Base-by-base conservation (phyloP, 2,329 filamentous ascomycete genomes). In the Diaporthe sp. region DNA sequence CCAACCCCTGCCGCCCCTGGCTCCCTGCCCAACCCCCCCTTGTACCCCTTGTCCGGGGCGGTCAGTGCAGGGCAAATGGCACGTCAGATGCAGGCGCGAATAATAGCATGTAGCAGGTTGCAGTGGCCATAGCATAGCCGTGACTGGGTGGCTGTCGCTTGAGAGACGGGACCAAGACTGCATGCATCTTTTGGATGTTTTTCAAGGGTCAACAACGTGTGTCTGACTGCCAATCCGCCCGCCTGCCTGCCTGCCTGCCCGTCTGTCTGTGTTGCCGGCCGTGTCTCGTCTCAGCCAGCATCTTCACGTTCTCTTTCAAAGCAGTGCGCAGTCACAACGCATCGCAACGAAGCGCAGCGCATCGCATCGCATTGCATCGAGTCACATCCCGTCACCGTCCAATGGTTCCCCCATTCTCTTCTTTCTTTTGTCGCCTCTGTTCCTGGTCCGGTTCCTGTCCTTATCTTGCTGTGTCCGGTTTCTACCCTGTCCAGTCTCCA, bases 61-160 rank as follows among this genome's bases (percentile, higher is more conserved):
- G 65, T 69, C 65, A 69, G 65, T 69, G 65, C 65, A 69, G 65
- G 49, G 49, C 46, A 53, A 68, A 68, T 68, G 46, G 62, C 62
- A 68, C 46, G 62, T 68, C 62, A 68, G 62, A 68, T 22, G 62
- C 62, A 68, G 62, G 22, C 46, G 62, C 46, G 62, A 68, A 53
- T 53, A 68, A 46, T 22, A 46, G 17, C 28, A 53, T 39, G 42
- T 65, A 22, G 19, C 61, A 65, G 42, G 39, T 31, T 10, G 61
- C 25, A 65, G 61, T 65, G 61, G 61, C 39, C 59, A 31, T 39
- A 22, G 57, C 57, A n/a, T 39, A 15, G 44, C 22, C 58, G 58
- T 68, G 22, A 49, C 62, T 42, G 17, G 58, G 42, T 34, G 42
- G 65, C 65, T 51, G 62, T 68, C 46, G 65, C 65, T 68, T 68